phyloP scores from a whole-genome alignment of 2,329 filamentous ascomycete genomes.

The Fusarium dlaminii region DNA sequence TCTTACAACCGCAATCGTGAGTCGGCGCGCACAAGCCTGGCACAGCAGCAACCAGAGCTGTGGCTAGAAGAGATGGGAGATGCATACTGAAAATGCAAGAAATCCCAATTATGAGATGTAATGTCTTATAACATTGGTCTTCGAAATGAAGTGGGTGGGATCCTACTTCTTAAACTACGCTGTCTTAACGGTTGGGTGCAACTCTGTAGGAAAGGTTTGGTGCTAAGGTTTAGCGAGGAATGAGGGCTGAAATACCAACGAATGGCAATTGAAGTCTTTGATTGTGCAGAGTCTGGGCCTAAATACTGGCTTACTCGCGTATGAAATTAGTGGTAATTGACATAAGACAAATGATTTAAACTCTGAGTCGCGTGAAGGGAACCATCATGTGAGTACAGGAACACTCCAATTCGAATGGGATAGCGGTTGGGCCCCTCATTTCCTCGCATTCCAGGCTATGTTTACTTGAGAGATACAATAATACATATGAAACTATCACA shows the following conservation, averaged over 20 bases:
- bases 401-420: not conserved
- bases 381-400: fast-evolving
- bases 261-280: fast-evolving
- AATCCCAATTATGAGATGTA: fast-evolving
- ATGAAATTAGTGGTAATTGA: too few relatives aligned
- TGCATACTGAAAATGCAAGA: not conserved
- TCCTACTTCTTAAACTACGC: not conserved
- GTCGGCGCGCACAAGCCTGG: fast-evolving
- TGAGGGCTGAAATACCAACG: not conserved
- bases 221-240: not conserved
- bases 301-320: fast-evolving
- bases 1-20: not conserved
- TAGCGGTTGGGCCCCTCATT: fast-evolving
- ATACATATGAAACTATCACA: too few relatives aligned
- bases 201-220: too few relatives aligned
- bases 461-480: fast-evolving
- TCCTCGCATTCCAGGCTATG: not conserved
- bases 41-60: not conserved
- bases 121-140: fast-evolving
- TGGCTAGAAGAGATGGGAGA: fast-evolving
- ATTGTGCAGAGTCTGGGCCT: too few relatives aligned
- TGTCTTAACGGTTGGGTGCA: not conserved
- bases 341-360: not conserved
- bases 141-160: not conserved
- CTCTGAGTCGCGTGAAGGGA: not conserved